Percentiles rank a stretch among this genome's conserved stretches.
Evolutionary conservation across 805 yeast genomes (phyloP).

Genomic region (Saitoella complicata): DNA sequence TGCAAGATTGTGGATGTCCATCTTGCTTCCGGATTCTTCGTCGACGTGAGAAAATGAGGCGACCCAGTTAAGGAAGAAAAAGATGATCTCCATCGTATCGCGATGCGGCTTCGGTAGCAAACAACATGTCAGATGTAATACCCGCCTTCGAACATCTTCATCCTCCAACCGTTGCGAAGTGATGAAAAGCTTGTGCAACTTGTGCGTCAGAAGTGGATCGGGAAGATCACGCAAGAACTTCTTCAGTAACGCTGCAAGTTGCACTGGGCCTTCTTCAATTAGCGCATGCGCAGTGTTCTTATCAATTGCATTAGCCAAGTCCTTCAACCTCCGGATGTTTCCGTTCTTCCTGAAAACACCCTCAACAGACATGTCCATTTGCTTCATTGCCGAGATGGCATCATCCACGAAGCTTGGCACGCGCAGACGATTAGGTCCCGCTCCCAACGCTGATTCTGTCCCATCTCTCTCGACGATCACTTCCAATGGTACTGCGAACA

Average conservation of each 20-base stretch:
- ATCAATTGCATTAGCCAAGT: conserved; percentile 59
- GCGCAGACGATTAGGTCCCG: conserved; percentile 61
- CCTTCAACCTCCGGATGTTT: conserved; percentile 66
- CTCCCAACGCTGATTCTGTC: conserved; percentile 67
- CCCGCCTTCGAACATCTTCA: conserved; percentile 30
- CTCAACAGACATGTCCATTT: conserved; percentile 69
- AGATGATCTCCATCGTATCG: conserved; percentile 69
- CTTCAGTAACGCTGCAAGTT: conserved; percentile 81
- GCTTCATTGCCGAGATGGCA: conserved; percentile 62
- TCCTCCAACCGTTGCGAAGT: conserved; percentile 24
- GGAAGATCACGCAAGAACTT: conserved; percentile 87
- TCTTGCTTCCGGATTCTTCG: conserved; percentile 79
- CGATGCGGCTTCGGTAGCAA: conserved; percentile 69
- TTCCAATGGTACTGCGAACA: conserved; percentile 67
- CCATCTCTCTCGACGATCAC: conserved; percentile 55
- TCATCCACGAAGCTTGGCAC: conserved; percentile 85
- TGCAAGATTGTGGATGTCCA: conserved; percentile 90
- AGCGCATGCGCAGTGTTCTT: conserved; percentile 59
- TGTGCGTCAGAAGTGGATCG: conserved; percentile 67
- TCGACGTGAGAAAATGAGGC: conserved; percentile 89
- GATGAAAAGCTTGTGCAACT: conserved; percentile 57
- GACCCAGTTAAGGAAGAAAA: conserved; percentile 83
- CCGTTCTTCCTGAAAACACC: conserved; percentile 96
- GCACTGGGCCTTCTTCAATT: conserved; percentile 59
- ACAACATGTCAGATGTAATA: conserved; percentile 50